Conservation (phyloP, 257 asterid genomes). For the Fraxinus cuspidata region DNA sequence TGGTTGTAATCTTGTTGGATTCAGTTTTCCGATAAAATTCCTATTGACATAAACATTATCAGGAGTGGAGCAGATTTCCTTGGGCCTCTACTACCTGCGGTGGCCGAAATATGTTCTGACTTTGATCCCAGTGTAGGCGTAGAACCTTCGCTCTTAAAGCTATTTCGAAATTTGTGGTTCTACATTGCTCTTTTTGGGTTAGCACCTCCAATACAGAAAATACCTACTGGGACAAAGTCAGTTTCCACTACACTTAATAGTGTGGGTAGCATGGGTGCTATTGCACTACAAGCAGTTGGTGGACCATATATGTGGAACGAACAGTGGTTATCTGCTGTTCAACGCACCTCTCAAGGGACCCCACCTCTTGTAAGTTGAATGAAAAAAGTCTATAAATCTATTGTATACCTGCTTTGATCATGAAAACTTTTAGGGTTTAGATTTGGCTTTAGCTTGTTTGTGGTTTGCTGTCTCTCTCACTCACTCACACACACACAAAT, state of each 20-base stretch:
- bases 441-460: background rate
- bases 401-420: background rate
- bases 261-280: constrained; percentile 69
- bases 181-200: constrained; percentile 97
- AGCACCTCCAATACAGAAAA: constrained; percentile 91
- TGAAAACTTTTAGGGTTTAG: background rate
- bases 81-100: constrained; percentile 98
- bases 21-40: constrained; percentile 25
- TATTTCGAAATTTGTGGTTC: constrained; percentile 99
- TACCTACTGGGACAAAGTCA: constrained; percentile 51
- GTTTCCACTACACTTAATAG: constrained; percentile 78
- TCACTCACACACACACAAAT: background rate
- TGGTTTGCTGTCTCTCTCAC: background rate
- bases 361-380: constrained; percentile 90
- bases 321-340: constrained; percentile 89
- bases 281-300: constrained; percentile 87
- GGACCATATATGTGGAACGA: constrained; percentile 97
- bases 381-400: background rate
- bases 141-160: constrained; percentile 93
- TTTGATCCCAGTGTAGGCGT: constrained; percentile 81
- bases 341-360: constrained; percentile 97
- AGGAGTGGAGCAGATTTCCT: constrained; percentile 99
- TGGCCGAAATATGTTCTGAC: constrained; percentile 97
- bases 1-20: constrained; percentile 26
- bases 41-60: constrained; percentile 39